These are phyloP conservation scores for Quercus cerris DNA, from an alignment of 306 rosid species.

Conservation along the genomic window DNA sequence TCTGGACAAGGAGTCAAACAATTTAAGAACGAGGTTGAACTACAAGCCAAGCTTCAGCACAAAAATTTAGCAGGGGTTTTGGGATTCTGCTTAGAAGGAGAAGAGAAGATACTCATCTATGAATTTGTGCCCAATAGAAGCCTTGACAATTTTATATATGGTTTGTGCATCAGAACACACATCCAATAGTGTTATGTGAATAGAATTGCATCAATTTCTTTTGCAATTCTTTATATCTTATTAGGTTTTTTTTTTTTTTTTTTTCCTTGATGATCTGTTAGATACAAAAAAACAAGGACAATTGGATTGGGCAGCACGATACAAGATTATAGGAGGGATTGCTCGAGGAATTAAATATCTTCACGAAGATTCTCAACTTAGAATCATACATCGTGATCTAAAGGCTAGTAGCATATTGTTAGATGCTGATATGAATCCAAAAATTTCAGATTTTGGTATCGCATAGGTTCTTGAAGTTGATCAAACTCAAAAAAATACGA, in stretches of 20 bases:
- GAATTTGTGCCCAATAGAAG: slow-evolving; percentile 26
- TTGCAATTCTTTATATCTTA: not conserved
- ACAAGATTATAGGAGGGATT: slow-evolving; percentile 29
- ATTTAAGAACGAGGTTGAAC: slow-evolving; percentile 8
- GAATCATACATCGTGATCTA: slow-evolving; percentile 33
- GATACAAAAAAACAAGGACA: slow-evolving; percentile 1
- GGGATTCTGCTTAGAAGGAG: slow-evolving; percentile 20
- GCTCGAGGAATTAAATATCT: slow-evolving; percentile 29
- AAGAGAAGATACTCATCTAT: slow-evolving; percentile 21
- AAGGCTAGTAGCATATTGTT: slow-evolving; percentile 31
- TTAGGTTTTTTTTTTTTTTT: not conserved
- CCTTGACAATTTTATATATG: slow-evolving; percentile 22
- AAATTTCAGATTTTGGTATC: slow-evolving; percentile 32
- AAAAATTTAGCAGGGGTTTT: slow-evolving; percentile 13
- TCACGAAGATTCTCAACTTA: slow-evolving; percentile 30
- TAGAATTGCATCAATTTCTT: not conserved
- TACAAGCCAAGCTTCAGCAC: slow-evolving; percentile 23
- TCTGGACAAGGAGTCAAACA: not conserved
- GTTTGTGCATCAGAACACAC: slow-evolving; percentile 14
- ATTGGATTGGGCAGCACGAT: slow-evolving; percentile 27
- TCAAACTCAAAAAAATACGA: slow-evolving; percentile 13
- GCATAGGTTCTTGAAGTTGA: slow-evolving; percentile 3
- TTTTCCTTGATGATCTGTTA: not conserved
- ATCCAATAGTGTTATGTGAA: not conserved
- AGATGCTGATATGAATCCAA: slow-evolving; percentile 25